Base-by-base conservation (phyloP, 257 asterid species). In the Nicotiana obtusifolia region DNA sequence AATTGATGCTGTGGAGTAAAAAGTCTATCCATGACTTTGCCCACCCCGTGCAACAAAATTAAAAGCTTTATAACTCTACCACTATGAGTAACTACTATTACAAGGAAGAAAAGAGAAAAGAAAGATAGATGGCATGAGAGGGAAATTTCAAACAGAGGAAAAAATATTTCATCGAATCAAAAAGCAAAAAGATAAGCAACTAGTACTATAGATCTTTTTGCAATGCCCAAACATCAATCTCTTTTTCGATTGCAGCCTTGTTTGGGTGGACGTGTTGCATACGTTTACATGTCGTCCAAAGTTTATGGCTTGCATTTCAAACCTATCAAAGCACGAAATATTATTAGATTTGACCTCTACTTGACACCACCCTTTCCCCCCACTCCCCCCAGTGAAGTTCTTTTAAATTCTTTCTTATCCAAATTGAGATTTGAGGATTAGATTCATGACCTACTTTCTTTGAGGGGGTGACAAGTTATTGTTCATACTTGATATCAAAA, bases 1-100 rank as follows among this genome's bases (percentile, higher is more conserved):
- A 59, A 49, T 80, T 80, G 81, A 81, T 75, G 73, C 13, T 62
- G 61, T 87, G 78, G 77, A 64, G 84, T 83, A 77, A 83, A 78
- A 80, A 69, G 76, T 78, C 82, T 78, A 57, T 37, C 59, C 73
- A 78, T 78, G 26, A 78, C 37, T 78, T 60, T 60, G 82, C 82
- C 73, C 24, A 52, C 56, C 56, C 56, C 56, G 56, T 52, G 56
- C 56, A 13, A 75, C 49, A 2, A 47, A 47, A 24, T 24, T 71
- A 22, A 69, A 69, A 71, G 7, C 6, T 71, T 44, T 71, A 71
- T 44, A 44, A 71, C 33, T 44, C 19, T 71, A 71, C 60, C 60
- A 44, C 78, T 41, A 64, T 22, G n/a, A 57, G 5, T 7, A 14
- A 19, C 62, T 7, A 57, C 26, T 10, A n/a, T 5, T 22, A 44